Percentiles rank a stretch among this genome's conserved stretches.
Conservation (phyloP, 805 yeast genomes). For the Nakazawaea holstii region DNA sequence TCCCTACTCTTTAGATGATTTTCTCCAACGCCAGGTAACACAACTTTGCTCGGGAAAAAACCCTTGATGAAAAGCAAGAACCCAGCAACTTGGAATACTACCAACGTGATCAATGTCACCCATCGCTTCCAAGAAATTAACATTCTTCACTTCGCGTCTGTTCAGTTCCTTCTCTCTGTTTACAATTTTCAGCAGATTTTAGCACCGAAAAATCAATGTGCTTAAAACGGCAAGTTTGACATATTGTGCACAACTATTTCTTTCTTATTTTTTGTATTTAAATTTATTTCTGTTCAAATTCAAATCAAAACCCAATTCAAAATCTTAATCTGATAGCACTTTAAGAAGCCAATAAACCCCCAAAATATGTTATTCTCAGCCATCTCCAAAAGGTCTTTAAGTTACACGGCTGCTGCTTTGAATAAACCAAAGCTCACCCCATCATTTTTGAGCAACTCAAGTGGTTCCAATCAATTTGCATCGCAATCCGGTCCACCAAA, state of each 20-base stretch:
- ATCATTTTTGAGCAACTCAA: neutral
- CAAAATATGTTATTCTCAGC: neutral
- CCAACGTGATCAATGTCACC: constrained; percentile 15
- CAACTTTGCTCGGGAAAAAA: constrained; percentile 86
- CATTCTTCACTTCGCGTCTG: neutral
- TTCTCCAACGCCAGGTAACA: constrained; percentile 55
- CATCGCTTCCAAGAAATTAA: constrained; percentile 13
- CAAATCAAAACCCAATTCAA: no score
- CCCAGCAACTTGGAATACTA: constrained; percentile 42
- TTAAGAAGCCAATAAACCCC: no score
- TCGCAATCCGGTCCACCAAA: constrained; percentile 54
- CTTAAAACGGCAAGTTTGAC: no score
- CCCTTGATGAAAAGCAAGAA: constrained; percentile 68
- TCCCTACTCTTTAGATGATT: constrained; percentile 20
- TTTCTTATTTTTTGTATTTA: no score
- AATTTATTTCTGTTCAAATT: no score
- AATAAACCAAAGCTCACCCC: constrained; percentile 4
- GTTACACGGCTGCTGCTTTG: neutral
- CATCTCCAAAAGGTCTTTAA: neutral
- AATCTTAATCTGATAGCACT: no score
- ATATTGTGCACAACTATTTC: no score
- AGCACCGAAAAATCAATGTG: no score
- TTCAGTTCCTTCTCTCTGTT: no score
- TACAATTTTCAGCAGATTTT: no score
- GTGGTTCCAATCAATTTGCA: constrained; percentile 2